Percentiles rank a stretch among this genome's conserved stretches.
Conservation (phyloP, 1,139 yeast genomes). For the Kodamaea alishanica region DNA sequence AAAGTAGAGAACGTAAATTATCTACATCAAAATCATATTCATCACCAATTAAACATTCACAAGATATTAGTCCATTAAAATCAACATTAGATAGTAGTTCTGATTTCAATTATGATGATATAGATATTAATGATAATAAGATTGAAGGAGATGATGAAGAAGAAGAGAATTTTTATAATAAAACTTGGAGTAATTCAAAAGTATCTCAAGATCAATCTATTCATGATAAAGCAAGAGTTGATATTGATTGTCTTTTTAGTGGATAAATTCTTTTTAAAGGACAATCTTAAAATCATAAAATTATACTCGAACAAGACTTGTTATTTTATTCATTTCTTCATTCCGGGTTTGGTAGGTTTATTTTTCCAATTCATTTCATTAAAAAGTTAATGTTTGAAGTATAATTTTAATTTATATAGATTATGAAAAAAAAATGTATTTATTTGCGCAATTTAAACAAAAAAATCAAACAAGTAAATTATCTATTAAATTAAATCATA, state of each 20-base stretch:
- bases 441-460: constrained; percentile 4
- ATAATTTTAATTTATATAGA: neutral
- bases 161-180: constrained; percentile 22
- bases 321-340: no score
- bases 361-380: no score
- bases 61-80: neutral
- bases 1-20: no score
- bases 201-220: no score
- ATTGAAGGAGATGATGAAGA: constrained; percentile 24
- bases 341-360: no score
- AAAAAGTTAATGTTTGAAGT: neutral
- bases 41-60: neutral
- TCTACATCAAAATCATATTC: no score
- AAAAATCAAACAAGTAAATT: constrained; percentile 1
- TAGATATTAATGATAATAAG: constrained; percentile 23
- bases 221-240: no score
- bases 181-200: constrained; percentile 16
- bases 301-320: no score
- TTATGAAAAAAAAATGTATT: neutral
- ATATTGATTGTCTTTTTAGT: no score
- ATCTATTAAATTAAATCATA: no score
- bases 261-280: no score
- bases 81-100: constrained; percentile 8
- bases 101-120: constrained; percentile 25
- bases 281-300: no score